Percentiles rank a stretch among this genome's conserved stretches.
Evolutionary conservation across 257 asterid genomes (phyloP).

Genomic region (Plectranthus barbatus): DNA sequence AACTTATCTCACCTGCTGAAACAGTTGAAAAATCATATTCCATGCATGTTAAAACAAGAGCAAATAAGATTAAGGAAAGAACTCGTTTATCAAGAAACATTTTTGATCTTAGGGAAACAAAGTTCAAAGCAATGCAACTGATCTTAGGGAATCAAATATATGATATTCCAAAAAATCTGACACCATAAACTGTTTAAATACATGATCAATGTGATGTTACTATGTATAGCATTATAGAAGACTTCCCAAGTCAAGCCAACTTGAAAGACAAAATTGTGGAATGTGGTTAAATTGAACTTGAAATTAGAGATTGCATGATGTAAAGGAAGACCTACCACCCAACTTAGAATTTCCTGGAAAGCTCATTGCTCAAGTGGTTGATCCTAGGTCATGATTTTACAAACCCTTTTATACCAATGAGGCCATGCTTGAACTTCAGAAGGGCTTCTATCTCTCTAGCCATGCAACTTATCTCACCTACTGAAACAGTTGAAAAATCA

Average conservation of each 20-base stretch:
- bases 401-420: no score
- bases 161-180: background rate
- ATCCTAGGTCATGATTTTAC: no score
- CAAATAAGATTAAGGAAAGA: background rate
- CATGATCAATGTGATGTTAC: background rate
- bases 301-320: no score
- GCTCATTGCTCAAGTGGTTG: no score
- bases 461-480: constrained; percentile 1
- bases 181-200: background rate
- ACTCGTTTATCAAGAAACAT: no score
- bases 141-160: no score
- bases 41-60: background rate
- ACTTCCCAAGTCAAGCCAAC: background rate
- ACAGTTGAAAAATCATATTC: background rate
- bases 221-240: no score
- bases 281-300: background rate
- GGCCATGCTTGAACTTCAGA: constrained; percentile 6
- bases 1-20: background rate
- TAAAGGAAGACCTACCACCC: no score
- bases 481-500: background rate
- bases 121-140: no score
- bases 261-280: background rate
- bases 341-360: no score
- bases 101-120: no score
- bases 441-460: constrained; percentile 16